Evolutionary conservation across 176 grass and related monocot species (phyloP).

Genomic region (Stipa capillata): DNA sequence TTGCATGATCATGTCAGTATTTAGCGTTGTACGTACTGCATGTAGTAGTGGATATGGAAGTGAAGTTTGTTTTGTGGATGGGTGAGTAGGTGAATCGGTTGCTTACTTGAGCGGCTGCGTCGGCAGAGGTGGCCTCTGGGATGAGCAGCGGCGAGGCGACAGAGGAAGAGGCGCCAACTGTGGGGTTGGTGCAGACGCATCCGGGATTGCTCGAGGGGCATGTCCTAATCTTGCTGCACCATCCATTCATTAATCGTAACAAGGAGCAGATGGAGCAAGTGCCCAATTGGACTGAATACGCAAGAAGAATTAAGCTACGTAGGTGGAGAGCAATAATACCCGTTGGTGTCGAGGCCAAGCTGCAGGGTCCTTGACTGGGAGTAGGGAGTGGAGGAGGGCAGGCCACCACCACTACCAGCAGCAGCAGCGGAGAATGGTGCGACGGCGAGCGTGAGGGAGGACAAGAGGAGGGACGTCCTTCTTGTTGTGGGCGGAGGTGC

Average conservation of each 20-base stretch:
- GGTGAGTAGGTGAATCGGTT: not conserved
- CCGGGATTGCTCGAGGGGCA: conserved; percentile 85
- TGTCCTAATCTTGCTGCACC: conserved; percentile 68
- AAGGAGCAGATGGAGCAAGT: too few relatives aligned
- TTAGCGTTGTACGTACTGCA: too few relatives aligned
- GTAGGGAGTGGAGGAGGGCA: conserved; percentile 50
- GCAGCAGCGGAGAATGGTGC: not conserved
- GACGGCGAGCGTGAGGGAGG: conserved; percentile 6
- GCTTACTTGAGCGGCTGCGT: conserved; percentile 15
- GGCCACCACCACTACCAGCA: not conserved
- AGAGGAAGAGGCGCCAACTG: conserved; percentile 48
- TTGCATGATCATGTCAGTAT: too few relatives aligned
- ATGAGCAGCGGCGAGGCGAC: conserved; percentile 72
- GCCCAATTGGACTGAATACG: not conserved
- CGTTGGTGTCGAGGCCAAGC: conserved; percentile 70
- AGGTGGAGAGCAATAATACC: conserved; percentile 11
- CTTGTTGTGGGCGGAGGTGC: not conserved
- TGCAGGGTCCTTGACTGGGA: conserved; percentile 59
- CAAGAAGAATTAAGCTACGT: not conserved
- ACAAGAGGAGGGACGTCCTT: not conserved
- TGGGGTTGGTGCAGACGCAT: conserved; percentile 81
- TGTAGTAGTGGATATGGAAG: too few relatives aligned
- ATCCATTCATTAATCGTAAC: not conserved
- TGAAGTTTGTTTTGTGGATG: not conserved
- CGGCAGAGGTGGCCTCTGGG: conserved; percentile 42